Evolutionary conservation across 495 filamentous ascomycete genomes (phyloP), one percentile per base, ranked within the genome.

Genomic region (Corynascus novoguineensis): DNA sequence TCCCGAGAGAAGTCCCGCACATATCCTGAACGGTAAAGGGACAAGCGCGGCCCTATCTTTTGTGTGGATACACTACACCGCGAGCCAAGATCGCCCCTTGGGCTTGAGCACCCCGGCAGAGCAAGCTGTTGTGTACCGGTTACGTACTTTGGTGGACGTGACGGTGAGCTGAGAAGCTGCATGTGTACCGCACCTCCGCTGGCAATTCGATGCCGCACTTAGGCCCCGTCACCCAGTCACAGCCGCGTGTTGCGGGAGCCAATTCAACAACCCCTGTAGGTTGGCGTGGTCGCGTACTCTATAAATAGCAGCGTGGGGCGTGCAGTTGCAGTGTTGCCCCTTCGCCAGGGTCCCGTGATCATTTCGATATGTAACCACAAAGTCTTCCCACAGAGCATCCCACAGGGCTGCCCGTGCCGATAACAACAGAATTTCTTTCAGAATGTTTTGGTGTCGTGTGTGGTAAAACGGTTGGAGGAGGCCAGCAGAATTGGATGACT

Each of bases 281-380:
- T 25, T 12, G 31, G 34, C 35, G 15, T 11, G 35, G n/a, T n/a
- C 40, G 24, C 34, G 17, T n/a, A 2, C 0, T 34, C 55, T 48
- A 51, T 34, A 51, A 58, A 58, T 58, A 58, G 55, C 46, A 58
- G 15, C 41, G 10, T 29, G n/a, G 25, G 27, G 14, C 40, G 19
- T 46, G 55, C 37, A 10, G n/a, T 6, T 22, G 22, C 12, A 50
- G 46, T 57, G 17, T 34, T 21, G 35, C 34, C 35, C 25, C 1
- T 4, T 14, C 5, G 7, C 25, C 24, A 32, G 25, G n/a, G 31
- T 22, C 40, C 41, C 29, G 11, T 47, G 41, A 55, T 37, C 4
- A n/a, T 19, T 14, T 22, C 8, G 50, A 44, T 24, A 27, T 53
- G 38, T 4, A 15, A 48, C 24, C 34, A 31, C 46, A 24, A 14